These are phyloP conservation scores for Bruguiera gymnorhiza DNA, from an alignment of 345 rosid genomes.

Conservation along the genomic window DNA sequence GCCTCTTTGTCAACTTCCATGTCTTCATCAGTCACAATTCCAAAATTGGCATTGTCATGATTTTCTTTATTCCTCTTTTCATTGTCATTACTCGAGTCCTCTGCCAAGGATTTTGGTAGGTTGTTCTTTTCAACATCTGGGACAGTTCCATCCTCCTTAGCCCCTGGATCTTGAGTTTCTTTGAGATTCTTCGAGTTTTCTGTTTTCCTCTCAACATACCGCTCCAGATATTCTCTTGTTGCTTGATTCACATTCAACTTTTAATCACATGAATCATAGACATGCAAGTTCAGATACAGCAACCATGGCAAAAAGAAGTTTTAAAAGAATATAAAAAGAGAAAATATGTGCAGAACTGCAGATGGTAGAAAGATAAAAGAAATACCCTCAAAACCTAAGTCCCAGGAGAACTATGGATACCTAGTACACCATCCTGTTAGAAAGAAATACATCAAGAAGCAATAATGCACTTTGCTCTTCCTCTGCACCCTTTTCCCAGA, in stretches of 20 bases:
- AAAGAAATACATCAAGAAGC: neutral
- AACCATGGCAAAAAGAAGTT: neutral
- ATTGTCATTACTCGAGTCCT: slow-evolving; percentile 47
- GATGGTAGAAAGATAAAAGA: neutral
- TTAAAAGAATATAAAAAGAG: neutral
- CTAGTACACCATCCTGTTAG: too few relatives aligned
- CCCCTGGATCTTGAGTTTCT: slow-evolving; percentile 42
- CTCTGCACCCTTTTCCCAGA: neutral
- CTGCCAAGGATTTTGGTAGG: slow-evolving; percentile 26
- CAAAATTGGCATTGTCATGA: slow-evolving; percentile 59
- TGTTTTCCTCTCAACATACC: slow-evolving; percentile 74
- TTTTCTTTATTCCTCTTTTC: slow-evolving; percentile 53
- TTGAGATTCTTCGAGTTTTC: slow-evolving; percentile 62
- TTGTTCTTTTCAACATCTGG: slow-evolving; percentile 42
- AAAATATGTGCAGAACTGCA: neutral
- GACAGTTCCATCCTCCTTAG: slow-evolving; percentile 44
- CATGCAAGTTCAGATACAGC: neutral
- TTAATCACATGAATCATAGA: slow-evolving; percentile 4
- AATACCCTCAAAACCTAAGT: neutral
- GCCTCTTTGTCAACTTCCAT: slow-evolving; percentile 73
- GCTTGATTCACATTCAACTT: slow-evolving; percentile 92
- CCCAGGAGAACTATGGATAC: too few relatives aligned
- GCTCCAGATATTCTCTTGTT: slow-evolving; percentile 74
- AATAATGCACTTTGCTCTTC: neutral
- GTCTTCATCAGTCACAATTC: slow-evolving; percentile 79